Percentiles rank a stretch among this genome's conserved stretches.
Evolutionary conservation across 2,329 filamentous ascomycete genomes (phyloP).

Genomic region (Alternaria ventricosa): DNA sequence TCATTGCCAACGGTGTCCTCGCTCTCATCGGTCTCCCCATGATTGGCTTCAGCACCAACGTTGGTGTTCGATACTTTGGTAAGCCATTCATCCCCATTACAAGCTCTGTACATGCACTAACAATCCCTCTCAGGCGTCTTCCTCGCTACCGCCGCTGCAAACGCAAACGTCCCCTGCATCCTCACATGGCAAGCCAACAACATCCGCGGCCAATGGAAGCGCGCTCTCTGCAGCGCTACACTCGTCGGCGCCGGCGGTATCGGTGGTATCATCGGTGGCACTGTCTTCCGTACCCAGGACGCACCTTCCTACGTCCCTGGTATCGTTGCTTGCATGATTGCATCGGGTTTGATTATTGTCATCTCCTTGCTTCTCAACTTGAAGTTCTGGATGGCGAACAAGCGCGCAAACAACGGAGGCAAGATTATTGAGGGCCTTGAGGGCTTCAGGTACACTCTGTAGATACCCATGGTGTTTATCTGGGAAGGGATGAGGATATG

Average conservation of each 20-base stretch:
- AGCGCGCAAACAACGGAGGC: conserved; percentile 48
- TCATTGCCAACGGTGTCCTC: conserved; percentile 69
- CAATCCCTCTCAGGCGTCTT: conserved; percentile 61
- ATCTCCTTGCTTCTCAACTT: conserved; percentile 40
- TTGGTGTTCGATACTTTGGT: conserved; percentile 67
- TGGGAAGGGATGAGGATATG: too few relatives aligned
- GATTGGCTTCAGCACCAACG: conserved; percentile 69
- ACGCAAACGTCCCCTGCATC: conserved; percentile 75
- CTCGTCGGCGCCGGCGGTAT: conserved; percentile 78
- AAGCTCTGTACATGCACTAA: background rate
- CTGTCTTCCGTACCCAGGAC: conserved; percentile 67
- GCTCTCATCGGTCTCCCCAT: conserved; percentile 73
- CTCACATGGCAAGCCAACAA: conserved; percentile 88
- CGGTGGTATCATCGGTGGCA: conserved; percentile 77
- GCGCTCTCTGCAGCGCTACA: conserved; percentile 77
- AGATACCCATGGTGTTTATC: background rate
- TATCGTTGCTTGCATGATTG: conserved; percentile 48
- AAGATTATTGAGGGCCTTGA: conserved; percentile 47
- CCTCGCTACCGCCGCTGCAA: conserved; percentile 74
- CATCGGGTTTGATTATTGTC: conserved; percentile 43
- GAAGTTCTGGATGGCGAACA: conserved; percentile 47
- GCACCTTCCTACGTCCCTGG: conserved; percentile 44
- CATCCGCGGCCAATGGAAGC: conserved; percentile 86
- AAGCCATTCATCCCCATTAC: background rate
- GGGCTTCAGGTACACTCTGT: conserved; percentile 42